Evolutionary conservation across 2,329 filamentous ascomycete species (phyloP).

Genomic region (Aspergillus ochraceoroseus): DNA sequence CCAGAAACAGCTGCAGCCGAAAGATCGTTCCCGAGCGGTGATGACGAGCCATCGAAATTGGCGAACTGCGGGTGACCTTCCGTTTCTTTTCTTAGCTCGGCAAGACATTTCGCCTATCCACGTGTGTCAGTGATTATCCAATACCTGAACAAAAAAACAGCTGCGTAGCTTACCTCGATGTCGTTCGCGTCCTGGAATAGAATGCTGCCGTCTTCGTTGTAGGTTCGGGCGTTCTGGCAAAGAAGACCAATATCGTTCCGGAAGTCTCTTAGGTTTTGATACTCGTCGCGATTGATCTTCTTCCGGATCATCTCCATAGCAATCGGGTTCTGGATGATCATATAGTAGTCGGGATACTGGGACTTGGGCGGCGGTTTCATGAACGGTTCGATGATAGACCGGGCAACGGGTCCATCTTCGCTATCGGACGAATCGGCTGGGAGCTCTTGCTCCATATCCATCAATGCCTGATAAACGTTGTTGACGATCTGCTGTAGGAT

Average conservation of each 20-base stretch:
- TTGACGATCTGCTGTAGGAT: conserved; percentile 76
- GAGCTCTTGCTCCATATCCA: conserved; percentile 75
- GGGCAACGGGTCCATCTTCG: conserved; percentile 55
- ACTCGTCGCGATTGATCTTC: conserved; percentile 95
- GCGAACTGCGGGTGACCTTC: conserved; percentile 53
- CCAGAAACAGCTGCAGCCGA: conserved; percentile 49
- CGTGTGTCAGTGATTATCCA: conserved; percentile 9
- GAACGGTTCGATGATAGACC: conserved; percentile 89
- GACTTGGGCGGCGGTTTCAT: conserved; percentile 84
- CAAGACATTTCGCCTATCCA: conserved; percentile 48
- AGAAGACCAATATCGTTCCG: conserved; percentile 75
- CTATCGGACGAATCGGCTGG: conserved; percentile 49
- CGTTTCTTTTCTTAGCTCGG: conserved; percentile 52
- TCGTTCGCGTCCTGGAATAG: conserved; percentile 87
- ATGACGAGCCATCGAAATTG: conserved; percentile 52
- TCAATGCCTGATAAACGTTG: conserved; percentile 70
- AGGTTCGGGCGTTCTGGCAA: conserved; percentile 86
- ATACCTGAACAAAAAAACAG: background rate
- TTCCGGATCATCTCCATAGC: conserved; percentile 93
- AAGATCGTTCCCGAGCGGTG: conserved; percentile 46
- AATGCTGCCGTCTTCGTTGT: conserved; percentile 92
- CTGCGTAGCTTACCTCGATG: conserved; percentile 69
- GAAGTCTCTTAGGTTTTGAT: conserved; percentile 74
- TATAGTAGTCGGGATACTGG: conserved; percentile 90
- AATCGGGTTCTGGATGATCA: conserved; percentile 87